Evolutionary conservation across 306 rosid species (phyloP).

Genomic region (Vigna radiata): DNA sequence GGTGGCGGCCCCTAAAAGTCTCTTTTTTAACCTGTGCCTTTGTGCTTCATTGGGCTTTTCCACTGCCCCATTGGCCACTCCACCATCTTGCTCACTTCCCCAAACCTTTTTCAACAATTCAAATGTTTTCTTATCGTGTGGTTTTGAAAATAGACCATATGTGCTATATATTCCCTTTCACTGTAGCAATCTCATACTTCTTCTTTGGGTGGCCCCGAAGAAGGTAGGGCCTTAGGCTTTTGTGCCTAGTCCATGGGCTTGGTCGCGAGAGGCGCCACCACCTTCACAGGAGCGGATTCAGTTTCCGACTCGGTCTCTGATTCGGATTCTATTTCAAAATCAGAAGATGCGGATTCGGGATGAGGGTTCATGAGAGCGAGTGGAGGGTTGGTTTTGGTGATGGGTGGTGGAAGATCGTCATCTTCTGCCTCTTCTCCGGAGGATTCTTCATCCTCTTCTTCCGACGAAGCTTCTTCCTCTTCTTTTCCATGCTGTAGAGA

Average conservation of each 20-base stretch:
- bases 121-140: no score
- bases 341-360: conserved; percentile 50
- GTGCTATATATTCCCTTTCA: no score
- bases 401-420: conserved; percentile 39
- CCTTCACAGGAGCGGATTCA: conserved; percentile 45
- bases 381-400: conserved; percentile 41
- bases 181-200: no score
- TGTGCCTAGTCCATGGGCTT: conserved; percentile 64
- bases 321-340: conserved; percentile 53
- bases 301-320: conserved; percentile 61
- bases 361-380: conserved; percentile 31
- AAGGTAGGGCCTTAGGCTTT: conserved; percentile 28
- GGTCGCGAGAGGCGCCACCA: conserved; percentile 54
- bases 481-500: neutral
- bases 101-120: no score
- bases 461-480: conserved; percentile 27
- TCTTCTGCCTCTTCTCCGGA: conserved; percentile 52
- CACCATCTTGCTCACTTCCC: no score
- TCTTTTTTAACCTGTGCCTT: no score
- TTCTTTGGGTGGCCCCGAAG: conserved; percentile 38
- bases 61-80: no score
- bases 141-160: no score
- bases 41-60: no score
- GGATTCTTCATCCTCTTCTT: conserved; percentile 47
- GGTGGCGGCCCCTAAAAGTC: no score